These are phyloP conservation scores for Neofusicoccum ribis DNA, from an alignment of 2,329 filamentous ascomycete genomes.

Conservation along the genomic window DNA sequence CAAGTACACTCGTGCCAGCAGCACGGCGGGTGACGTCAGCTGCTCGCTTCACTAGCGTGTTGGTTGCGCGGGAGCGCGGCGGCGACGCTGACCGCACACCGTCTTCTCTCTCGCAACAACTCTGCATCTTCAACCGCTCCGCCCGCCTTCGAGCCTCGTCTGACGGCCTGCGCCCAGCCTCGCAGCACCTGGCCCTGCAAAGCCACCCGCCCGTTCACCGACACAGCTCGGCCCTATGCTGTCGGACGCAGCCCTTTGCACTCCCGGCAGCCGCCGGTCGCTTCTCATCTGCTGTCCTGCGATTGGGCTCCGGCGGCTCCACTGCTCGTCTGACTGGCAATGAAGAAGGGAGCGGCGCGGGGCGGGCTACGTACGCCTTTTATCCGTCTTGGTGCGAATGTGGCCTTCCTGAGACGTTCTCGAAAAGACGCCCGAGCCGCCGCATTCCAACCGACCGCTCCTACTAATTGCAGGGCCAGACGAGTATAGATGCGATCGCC, in stretches of 20 bases:
- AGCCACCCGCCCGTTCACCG: background rate
- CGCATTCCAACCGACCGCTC: background rate
- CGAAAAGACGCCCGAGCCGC: background rate
- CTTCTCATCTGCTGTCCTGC: too few species aligned
- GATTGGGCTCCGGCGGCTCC: background rate
- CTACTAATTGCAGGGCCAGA: constrained; percentile 6
- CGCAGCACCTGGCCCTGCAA: background rate
- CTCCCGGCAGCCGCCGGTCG: background rate
- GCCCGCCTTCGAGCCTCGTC: background rate
- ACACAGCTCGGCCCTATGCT: background rate
- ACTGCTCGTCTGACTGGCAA: background rate
- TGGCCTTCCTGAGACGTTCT: background rate
- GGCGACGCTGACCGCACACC: background rate
- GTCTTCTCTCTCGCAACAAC: background rate
- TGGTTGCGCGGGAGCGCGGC: background rate
- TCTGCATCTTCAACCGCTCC: background rate
- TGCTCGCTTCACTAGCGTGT: background rate
- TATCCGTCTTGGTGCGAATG: background rate
- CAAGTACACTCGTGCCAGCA: too few species aligned
- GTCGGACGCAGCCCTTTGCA: background rate
- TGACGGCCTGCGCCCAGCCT: background rate
- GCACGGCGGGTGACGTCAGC: background rate
- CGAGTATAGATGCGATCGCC: background rate
- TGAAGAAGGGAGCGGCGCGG: background rate
- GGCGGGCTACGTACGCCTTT: constrained; percentile 1